Evolutionary conservation across 345 rosid genomes (phyloP), one percentile per base, ranked within the genome.

Genomic region (Populus alba): DNA sequence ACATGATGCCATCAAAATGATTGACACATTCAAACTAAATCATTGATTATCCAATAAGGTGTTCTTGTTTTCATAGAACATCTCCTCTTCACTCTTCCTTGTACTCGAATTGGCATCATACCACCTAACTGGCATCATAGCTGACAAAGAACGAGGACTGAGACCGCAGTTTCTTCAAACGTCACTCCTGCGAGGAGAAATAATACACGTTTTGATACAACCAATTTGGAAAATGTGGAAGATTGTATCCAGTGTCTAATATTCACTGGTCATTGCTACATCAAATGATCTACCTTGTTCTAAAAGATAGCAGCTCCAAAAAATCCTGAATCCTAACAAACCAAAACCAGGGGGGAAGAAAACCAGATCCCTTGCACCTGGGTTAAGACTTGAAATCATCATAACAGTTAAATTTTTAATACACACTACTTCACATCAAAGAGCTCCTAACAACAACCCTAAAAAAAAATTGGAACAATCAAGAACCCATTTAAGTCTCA

Each of bases 391-490:
- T 63, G 8, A 69, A 68, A 57, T 45, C 77, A 72, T 17, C 49
- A 76, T 80, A 78, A 75, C 85, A 81, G 63, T 81, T 78, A 67
- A 83, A 81, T 63, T 41, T 33, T 33, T 79, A 73, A 82, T 68
- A 79, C 84, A 83, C 86, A 81, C 81, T 77, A 75, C 80, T 75
- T 81, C 75, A 75, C 66, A 82, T 77, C 78, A 77, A 81, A 69
- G 66, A 74, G 18, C 79, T 79, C 88, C 90, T 81, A 81, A 76
- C 77, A 81, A 27, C 83, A 81, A 78, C 43, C 83, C 82, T 79
- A 80, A 66, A 67, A 80, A 65, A 67, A 74, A 73, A 66, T 72
- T 62, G 53, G 75, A 68, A 66, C 83, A 68, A 74, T 59, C 82
- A 74, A 84, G 66, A 59, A 57, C 38, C 84, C 78, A 35, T 63